Conservation (phyloP, 257 asterid genomes). For the Solanum lycopersicoides region DNA sequence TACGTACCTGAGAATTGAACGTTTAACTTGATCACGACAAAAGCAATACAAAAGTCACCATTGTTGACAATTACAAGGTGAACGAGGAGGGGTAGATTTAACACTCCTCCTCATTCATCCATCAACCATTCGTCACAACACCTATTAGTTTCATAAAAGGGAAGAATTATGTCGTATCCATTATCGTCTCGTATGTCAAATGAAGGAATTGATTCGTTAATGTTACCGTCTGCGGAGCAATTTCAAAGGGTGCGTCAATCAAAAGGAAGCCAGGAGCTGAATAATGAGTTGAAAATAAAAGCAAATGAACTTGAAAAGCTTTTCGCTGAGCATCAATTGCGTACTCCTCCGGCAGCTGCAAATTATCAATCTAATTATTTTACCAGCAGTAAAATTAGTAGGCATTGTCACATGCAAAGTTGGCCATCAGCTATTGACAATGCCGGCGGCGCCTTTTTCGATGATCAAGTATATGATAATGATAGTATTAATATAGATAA, state of each 20-base stretch:
- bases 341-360: slow-evolving; percentile 54
- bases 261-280: slow-evolving; percentile 79
- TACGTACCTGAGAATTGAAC: slow-evolving; percentile 10
- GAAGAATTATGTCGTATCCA: not conserved
- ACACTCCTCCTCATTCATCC: not conserved
- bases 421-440: slow-evolving; percentile 27
- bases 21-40: slow-evolving; percentile 2
- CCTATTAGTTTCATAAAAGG: not conserved
- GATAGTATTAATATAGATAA: not conserved
- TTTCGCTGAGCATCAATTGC: slow-evolving; percentile 62
- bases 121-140: not conserved
- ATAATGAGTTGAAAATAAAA: slow-evolving; percentile 75
- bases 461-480: not conserved
- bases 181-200: not conserved
- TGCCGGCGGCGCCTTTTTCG: slow-evolving; percentile 4
- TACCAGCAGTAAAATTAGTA: slow-evolving; percentile 22
- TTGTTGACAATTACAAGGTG: not conserved
- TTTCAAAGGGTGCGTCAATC: slow-evolving; percentile 52
- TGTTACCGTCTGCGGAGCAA: slow-evolving; percentile 44
- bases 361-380: slow-evolving; percentile 59
- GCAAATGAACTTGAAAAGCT: slow-evolving; percentile 94
- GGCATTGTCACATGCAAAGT: slow-evolving; percentile 28
- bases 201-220: slow-evolving; percentile 32
- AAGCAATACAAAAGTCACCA: not conserved
- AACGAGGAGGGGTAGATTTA: not conserved